Evolutionary conservation across 495 filamentous ascomycete species (phyloP), one percentile per base, ranked within the genome.

Genomic region (Hypoxylon trugodes): DNA sequence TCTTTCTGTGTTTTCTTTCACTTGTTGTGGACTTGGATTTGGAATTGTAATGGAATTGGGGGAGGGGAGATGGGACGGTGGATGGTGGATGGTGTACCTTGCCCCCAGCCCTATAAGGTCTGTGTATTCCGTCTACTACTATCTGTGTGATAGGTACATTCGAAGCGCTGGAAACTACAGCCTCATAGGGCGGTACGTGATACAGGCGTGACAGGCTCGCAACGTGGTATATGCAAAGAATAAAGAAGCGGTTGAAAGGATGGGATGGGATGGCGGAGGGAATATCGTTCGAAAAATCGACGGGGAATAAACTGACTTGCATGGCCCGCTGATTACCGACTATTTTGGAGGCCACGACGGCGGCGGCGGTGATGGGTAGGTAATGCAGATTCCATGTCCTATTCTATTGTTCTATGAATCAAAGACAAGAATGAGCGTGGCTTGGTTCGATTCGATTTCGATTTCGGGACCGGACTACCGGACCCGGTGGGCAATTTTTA

Each of bases 371-470:
- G n/a, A n/a, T n/a, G n/a, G n/a, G n/a, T n/a, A n/a, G n/a, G n/a
- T n/a, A n/a, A n/a, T 57, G 52, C 64, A 58, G 64, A 26, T 48
- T 58, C 64, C 58, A 62, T 13, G 13, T 7, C 10, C 25, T 37
- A 8, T 46, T 26, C 16, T 22, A 3, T 4, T 37, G 2, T 15
- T 25, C 10, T 47, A 15, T 4, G 15, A 33, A n/a, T n/a, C n/a
- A n/a, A n/a, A n/a, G n/a, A n/a, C n/a, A n/a, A n/a, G n/a, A n/a
- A n/a, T n/a, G n/a, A n/a, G n/a, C n/a, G n/a, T n/a, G n/a, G n/a
- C n/a, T n/a, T n/a, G n/a, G n/a, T n/a, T n/a, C n/a, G n/a, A n/a
- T n/a, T n/a, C n/a, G n/a, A n/a, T n/a, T n/a, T n/a, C n/a, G n/a
- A n/a, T n/a, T n/a, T n/a, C n/a, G n/a, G n/a, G n/a, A n/a, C n/a